Evolutionary conservation across 495 filamentous ascomycete genomes (phyloP).

Genomic region (Podospora didyma): DNA sequence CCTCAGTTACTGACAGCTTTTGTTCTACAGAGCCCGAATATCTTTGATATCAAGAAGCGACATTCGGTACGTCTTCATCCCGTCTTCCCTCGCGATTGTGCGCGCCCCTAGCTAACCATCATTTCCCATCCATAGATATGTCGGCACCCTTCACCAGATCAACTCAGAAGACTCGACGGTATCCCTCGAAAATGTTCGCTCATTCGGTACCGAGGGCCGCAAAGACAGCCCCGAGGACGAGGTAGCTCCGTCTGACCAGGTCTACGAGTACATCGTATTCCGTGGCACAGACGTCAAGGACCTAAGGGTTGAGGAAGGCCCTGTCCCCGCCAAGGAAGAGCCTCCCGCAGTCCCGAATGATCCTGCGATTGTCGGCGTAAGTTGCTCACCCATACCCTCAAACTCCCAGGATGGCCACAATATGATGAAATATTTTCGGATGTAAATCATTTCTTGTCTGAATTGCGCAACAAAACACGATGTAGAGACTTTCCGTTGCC

Average conservation of each 20-base stretch:
- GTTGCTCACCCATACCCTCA: conserved; percentile 34
- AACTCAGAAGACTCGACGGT: conserved; percentile 95
- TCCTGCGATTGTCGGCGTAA: conserved; percentile 95
- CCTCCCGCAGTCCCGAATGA: conserved; percentile 84
- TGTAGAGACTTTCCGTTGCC: conserved; percentile 99
- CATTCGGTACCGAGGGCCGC: conserved; percentile 89
- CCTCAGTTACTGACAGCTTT: conserved; percentile 20
- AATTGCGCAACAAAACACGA: conserved; percentile 73
- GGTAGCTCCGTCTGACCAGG: conserved; percentile 70
- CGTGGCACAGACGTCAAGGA: conserved; percentile 98
- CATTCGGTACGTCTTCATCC: conserved; percentile 64
- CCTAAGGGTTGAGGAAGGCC: conserved; percentile 79
- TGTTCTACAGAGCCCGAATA: conserved; percentile 59
- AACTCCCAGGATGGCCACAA: conserved; percentile 4
- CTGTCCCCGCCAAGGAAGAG: conserved; percentile 61
- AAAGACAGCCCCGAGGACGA: conserved; percentile 72
- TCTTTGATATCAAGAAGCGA: conserved; percentile 95
- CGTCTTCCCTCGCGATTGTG: neutral
- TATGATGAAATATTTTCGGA: conserved; percentile 83
- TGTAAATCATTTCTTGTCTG: conserved; percentile 77
- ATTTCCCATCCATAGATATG: conserved; percentile 62
- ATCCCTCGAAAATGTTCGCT: conserved; percentile 89
- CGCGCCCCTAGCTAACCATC: conserved; percentile 2
- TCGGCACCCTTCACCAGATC: conserved; percentile 94
- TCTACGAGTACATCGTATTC: conserved; percentile 99